Evolutionary conservation across 2,329 filamentous ascomycete species (phyloP).

Genomic region (Fusarium scirpi): DNA sequence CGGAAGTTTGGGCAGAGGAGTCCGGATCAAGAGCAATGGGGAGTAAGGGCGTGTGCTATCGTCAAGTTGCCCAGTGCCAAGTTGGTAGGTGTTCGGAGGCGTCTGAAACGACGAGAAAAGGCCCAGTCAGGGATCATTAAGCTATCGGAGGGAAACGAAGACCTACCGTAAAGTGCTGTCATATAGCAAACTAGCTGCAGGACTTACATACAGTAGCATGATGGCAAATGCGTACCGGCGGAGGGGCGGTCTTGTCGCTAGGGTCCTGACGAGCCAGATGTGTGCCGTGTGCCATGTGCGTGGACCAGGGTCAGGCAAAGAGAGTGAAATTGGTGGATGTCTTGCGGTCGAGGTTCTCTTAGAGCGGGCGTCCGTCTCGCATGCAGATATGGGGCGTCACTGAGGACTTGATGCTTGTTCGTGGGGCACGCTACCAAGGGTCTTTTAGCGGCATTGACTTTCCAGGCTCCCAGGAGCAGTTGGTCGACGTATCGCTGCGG

Average conservation of each 20-base stretch:
- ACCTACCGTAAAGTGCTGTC: conserved; percentile 41
- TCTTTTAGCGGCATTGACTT: conserved; percentile 23
- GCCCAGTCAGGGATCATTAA: conserved; percentile 47
- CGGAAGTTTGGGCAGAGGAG: conserved; percentile 33
- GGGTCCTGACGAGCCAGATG: conserved; percentile 32
- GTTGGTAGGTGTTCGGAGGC: conserved; percentile 35
- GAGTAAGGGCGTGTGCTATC: conserved; percentile 44
- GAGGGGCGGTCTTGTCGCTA: conserved; percentile 25
- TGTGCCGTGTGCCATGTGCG: conserved; percentile 38
- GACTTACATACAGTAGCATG: conserved; percentile 15
- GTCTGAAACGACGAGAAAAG: conserved; percentile 29
- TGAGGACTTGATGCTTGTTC: conserved; percentile 38
- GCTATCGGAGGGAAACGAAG: conserved; percentile 45
- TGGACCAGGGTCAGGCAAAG: conserved; percentile 45
- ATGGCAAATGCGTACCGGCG: conserved; percentile 34
- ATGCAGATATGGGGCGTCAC: conserved; percentile 46
- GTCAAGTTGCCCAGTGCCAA: conserved; percentile 44
- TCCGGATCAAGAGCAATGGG: conserved; percentile 26
- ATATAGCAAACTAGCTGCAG: conserved; percentile 45
- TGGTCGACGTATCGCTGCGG: conserved; percentile 21
- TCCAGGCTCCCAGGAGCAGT: conserved; percentile 22
- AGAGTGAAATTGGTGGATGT: conserved; percentile 33
- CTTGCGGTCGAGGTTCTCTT: conserved; percentile 37
- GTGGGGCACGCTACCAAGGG: conserved; percentile 41
- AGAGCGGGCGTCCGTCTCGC: conserved; percentile 42